A percentile compares a stretch with the other conserved stretches of the same genome.
Conservation (phyloP, 768 basidiomycete species). For the Boletellus sp. region DNA sequence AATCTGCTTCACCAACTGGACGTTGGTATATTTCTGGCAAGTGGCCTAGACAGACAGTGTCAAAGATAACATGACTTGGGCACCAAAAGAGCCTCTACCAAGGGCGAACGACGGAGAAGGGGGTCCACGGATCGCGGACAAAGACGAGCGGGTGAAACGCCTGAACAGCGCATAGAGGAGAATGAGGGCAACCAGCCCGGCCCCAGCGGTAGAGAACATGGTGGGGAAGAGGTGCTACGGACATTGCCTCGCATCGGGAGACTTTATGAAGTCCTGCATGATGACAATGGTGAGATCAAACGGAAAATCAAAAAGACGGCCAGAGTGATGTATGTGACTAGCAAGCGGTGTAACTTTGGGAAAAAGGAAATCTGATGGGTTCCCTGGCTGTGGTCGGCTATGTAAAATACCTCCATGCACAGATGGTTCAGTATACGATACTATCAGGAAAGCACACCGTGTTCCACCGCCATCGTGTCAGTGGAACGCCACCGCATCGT, state of each 20-base stretch:
- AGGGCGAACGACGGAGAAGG: not conserved
- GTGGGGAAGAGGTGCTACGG: not conserved
- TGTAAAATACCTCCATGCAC: no score
- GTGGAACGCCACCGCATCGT: no score
- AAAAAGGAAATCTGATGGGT: no score
- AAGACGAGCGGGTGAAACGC: not conserved
- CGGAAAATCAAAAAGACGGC: not conserved
- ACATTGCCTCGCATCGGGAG: not conserved
- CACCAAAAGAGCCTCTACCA: not conserved
- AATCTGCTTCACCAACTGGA: slow-evolving; percentile 26
- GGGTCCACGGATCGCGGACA: not conserved
- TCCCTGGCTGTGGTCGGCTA: no score
- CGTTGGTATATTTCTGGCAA: slow-evolving; percentile 23
- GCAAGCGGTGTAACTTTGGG: no score
- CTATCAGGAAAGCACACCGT: no score
- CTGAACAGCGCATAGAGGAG: not conserved
- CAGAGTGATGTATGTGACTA: no score
- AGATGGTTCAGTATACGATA: no score
- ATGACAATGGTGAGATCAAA: not conserved
- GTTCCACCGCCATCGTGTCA: no score
- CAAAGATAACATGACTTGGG: no score
- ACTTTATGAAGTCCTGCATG: not conserved
- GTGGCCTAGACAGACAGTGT: slow-evolving; percentile 15
- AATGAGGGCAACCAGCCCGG: not conserved
- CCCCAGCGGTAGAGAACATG: not conserved